A percentile compares a stretch with the other conserved stretches of the same genome.
Evolutionary conservation across 257 asterid genomes (phyloP).

Genomic region (Petunia secreta): DNA sequence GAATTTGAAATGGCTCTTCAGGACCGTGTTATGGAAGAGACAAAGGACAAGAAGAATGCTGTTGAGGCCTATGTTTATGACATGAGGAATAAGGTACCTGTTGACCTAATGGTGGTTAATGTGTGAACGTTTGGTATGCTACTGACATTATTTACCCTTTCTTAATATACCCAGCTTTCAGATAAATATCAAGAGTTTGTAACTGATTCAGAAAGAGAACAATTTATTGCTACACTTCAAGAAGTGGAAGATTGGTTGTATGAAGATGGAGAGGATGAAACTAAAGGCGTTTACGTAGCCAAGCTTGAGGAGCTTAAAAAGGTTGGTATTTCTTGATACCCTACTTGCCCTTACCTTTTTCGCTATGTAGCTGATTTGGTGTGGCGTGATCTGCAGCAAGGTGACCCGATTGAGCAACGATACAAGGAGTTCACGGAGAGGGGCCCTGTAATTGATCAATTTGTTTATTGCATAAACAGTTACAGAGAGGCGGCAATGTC

Average conservation of each 20-base stretch:
- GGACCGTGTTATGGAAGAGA: constrained; percentile 98
- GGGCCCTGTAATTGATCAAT: constrained; percentile 73
- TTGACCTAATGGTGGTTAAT: not conserved
- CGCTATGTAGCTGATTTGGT: not conserved
- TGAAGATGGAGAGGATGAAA: constrained; percentile 97
- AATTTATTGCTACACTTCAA: constrained; percentile 69
- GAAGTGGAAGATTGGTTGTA: constrained; percentile 96
- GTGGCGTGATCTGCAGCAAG: constrained; percentile 60
- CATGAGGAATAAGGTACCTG: constrained; percentile 80
- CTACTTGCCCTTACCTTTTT: not conserved
- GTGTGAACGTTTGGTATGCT: not conserved
- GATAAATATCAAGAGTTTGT: constrained; percentile 75
- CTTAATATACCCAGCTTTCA: constrained; percentile 57
- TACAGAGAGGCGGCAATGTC: constrained; percentile 83
- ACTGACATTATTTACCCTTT: not conserved
- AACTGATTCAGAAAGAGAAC: constrained; percentile 75
- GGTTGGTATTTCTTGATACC: constrained; percentile 30
- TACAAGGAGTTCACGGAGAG: constrained; percentile 78
- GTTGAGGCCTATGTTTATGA: constrained; percentile 96
- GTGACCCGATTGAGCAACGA: constrained; percentile 87
- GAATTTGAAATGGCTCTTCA: constrained; percentile 98
- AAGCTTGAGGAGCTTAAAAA: constrained; percentile 86
- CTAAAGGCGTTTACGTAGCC: constrained; percentile 67
- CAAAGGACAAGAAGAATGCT: constrained; percentile 95
- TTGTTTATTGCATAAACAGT: constrained; percentile 67